A percentile compares a stretch with the other conserved stretches of the same genome.
Conservation (phyloP, 2,329 filamentous ascomycete species). For the Diaporthe ampelina region DNA sequence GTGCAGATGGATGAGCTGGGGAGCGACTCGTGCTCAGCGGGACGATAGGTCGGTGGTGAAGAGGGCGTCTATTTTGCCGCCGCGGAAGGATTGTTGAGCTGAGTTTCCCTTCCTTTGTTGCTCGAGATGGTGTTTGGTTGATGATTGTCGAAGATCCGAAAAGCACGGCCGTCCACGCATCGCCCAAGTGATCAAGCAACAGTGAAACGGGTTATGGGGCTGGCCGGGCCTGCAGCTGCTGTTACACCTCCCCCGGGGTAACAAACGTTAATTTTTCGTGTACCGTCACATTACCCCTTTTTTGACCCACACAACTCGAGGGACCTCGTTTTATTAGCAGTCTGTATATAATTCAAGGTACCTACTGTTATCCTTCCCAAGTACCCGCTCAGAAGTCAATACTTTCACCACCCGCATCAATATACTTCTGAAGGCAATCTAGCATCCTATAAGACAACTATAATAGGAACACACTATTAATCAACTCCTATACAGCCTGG, state of each 20-base stretch:
- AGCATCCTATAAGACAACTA: no score
- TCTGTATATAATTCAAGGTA: no score
- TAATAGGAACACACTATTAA: no score
- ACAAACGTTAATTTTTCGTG: no score
- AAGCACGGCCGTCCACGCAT: conserved; percentile 1
- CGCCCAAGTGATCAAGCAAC: background rate
- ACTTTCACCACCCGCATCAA: no score
- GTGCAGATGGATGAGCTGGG: conserved; percentile 5
- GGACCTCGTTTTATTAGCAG: no score
- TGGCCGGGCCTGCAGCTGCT: conserved; percentile 7
- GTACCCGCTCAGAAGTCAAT: no score
- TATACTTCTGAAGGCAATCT: no score
- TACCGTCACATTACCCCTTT: no score
- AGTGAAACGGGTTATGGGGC: conserved; percentile 25
- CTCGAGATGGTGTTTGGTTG: background rate
- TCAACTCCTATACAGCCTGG: no score
- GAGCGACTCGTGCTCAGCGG: background rate
- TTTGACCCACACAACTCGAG: no score
- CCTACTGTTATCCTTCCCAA: no score
- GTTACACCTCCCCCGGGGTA: background rate
- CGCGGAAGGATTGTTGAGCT: background rate
- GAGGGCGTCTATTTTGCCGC: background rate
- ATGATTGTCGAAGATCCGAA: background rate
- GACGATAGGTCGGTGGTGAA: background rate
- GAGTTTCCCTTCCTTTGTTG: background rate